phyloP scores from a whole-genome alignment of 768 basidiomycete genomes.

The Mycena alexandri region DNA sequence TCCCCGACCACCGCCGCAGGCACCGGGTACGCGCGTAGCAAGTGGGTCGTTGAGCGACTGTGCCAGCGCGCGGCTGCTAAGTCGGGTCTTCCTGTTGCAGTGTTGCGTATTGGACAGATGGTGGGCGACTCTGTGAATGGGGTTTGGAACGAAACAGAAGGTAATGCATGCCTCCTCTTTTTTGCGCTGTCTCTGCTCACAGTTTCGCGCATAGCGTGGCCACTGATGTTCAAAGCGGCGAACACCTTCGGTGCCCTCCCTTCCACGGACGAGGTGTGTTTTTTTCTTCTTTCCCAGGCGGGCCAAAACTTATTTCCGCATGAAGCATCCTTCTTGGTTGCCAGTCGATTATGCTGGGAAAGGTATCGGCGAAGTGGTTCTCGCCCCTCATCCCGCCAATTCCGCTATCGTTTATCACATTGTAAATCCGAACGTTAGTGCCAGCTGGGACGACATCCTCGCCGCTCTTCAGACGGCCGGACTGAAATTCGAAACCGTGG shows the following conservation, averaged over 20 bases:
- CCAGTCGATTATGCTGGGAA: conserved; percentile 65
- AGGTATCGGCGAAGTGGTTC: conserved; percentile 60
- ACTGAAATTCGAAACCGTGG: conserved; percentile 55
- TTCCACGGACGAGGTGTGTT: conserved; percentile 44
- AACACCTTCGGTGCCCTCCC: conserved; percentile 55
- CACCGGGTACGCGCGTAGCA: conserved; percentile 55
- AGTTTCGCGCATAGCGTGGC: conserved; percentile 38
- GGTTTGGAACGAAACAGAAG: conserved; percentile 67
- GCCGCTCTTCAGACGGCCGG: conserved; percentile 51
- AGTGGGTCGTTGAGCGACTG: conserved; percentile 69
- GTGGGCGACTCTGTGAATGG: conserved; percentile 63
- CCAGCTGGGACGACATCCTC: conserved; percentile 57
- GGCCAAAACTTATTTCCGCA: background rate
- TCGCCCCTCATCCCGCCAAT: conserved; percentile 27
- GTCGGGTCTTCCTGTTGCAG: conserved; percentile 47
- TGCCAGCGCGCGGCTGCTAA: conserved; percentile 55
- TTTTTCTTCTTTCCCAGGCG: conserved; percentile 6
- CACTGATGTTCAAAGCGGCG: conserved; percentile 60
- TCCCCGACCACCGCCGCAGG: conserved; percentile 49
- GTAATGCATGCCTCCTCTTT: conserved; percentile 35
- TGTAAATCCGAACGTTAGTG: conserved; percentile 48
- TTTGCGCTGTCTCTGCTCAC: conserved; percentile 28
- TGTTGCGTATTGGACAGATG: conserved; percentile 67
- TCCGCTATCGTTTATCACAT: conserved; percentile 52
- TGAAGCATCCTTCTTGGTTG: conserved; percentile 58